Base-by-base conservation (phyloP, 2,329 filamentous ascomycete species). In the Epichloe brachyelytri region DNA sequence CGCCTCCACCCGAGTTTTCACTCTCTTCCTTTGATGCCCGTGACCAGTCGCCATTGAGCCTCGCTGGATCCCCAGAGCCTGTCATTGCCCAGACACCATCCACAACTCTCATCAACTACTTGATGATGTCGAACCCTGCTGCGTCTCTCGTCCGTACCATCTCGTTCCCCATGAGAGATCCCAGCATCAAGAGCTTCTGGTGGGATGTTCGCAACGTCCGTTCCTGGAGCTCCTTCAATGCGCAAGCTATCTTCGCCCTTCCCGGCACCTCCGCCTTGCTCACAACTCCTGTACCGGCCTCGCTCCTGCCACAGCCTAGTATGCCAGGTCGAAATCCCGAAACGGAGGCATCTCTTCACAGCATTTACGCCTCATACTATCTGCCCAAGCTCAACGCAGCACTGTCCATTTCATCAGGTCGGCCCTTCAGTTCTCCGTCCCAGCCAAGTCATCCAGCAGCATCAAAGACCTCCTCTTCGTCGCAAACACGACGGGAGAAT, bases 191-290 rank as follows among this genome's bases (percentile, higher is more conserved):
- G 65, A 83, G 95, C 71, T 95, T 91, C 68, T 97, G 91, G 91
- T 96, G 88, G 86, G 91, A 97, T 62, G 78, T 95, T 53, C 86
- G 91, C 58, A 91, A 94, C 64, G 75, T 96, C 57, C 82, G 87
- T 55, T 78, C 82, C 55, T 96, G 91, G 91, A 78, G 78, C 48
- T 78, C 80, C 58, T 96, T 96, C 77, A 87, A 80, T 57, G 72
- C 86, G 11, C 67, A 75, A 50, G 81, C 83, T 52, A 83, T 96
- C 63, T 76, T 84, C 57, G 73, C 79, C 5, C 80, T 95, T 44
- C 85, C 85, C 1, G 82, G 82, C 34, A 82, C 93, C 22, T 76
- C 83, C 6, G 74, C 79, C 20, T 79, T 95, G 20, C 80, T 96
- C 53, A 80, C 80, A 58, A 82, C 85, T 58, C 76, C 83, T 4